phyloP scores from a whole-genome alignment of 495 filamentous ascomycete genomes.

The Corynascus novoguineensis region DNA sequence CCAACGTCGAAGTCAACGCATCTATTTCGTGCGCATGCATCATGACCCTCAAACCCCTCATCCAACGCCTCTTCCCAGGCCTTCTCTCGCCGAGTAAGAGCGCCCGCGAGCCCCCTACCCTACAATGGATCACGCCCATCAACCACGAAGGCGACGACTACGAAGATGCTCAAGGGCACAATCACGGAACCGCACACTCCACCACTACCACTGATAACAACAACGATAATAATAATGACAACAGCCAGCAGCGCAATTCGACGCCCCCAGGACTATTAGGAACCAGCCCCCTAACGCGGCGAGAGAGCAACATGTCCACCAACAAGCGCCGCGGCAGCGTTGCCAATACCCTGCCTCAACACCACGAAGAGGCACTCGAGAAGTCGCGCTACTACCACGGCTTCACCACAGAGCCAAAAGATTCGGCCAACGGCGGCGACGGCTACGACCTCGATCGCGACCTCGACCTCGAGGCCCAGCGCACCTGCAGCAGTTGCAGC shows the following conservation, averaged over 20 bases:
- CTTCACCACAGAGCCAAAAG: not conserved
- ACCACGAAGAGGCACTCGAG: constrained; percentile 7
- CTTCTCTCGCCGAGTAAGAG: constrained; percentile 15
- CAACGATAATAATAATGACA: not conserved
- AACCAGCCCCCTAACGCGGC: not conserved
- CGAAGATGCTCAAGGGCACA: too few relatives aligned
- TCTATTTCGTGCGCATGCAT: constrained; percentile 28
- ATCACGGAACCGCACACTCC: too few relatives aligned
- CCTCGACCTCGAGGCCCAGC: constrained; percentile 16
- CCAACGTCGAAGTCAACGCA: constrained; percentile 27
- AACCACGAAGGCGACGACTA: too few relatives aligned
- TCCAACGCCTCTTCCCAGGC: constrained; percentile 23
- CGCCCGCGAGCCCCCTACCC: constrained; percentile 18
- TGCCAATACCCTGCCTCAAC: constrained; percentile 2
- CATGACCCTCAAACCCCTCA: constrained; percentile 31
- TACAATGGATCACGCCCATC: constrained; percentile 26
- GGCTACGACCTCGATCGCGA: constrained; percentile 2
- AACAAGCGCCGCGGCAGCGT: not conserved
- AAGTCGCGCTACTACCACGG: constrained; percentile 13
- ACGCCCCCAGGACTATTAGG: not conserved
- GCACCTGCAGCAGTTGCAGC: not conserved
- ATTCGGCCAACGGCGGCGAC: not conserved
- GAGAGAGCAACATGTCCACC: not conserved
- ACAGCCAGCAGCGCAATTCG: not conserved
- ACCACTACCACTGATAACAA: too few relatives aligned